Percentiles rank a stretch among this genome's conserved stretches.
phyloP scores from a whole-genome alignment of 129 eudicot species.

The Cynara cardunculus region DNA sequence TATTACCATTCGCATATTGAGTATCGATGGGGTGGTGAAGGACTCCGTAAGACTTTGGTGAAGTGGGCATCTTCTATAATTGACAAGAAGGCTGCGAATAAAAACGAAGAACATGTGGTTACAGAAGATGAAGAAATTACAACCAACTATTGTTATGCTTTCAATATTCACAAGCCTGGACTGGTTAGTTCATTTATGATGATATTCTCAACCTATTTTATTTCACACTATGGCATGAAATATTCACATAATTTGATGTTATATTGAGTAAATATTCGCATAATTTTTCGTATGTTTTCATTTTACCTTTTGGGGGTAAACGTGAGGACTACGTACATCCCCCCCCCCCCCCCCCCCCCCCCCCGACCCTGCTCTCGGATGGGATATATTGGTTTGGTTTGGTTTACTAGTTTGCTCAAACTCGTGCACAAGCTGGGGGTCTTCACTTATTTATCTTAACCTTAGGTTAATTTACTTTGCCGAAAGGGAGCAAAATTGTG shows the following conservation, averaged over 20 bases:
- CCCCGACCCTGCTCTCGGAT: too few relatives aligned
- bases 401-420: too few relatives aligned
- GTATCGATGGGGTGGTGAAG: conserved; percentile 99
- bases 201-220: neutral
- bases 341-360: too few relatives aligned
- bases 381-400: neutral
- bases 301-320: too few relatives aligned
- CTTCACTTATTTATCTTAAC: too few relatives aligned
- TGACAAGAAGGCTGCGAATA: conserved; percentile 61
- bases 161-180: conserved; percentile 69
- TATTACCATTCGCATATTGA: conserved; percentile 95
- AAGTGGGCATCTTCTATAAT: conserved; percentile 71
- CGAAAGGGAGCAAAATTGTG: too few relatives aligned
- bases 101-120: conserved; percentile 55
- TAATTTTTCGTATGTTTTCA: too few relatives aligned
- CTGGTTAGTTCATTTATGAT: conserved; percentile 44
- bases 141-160: conserved; percentile 88
- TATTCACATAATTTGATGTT: neutral
- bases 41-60: conserved; percentile 87
- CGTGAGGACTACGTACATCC: too few relatives aligned
- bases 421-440: too few relatives aligned
- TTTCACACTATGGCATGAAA: neutral
- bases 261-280: too few relatives aligned
- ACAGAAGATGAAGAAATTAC: conserved; percentile 88
- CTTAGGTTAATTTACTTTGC: too few relatives aligned